Evolutionary conservation across 2,329 filamentous ascomycete species (phyloP).

Genomic region (Paraphoma chrysanthemicola): DNA sequence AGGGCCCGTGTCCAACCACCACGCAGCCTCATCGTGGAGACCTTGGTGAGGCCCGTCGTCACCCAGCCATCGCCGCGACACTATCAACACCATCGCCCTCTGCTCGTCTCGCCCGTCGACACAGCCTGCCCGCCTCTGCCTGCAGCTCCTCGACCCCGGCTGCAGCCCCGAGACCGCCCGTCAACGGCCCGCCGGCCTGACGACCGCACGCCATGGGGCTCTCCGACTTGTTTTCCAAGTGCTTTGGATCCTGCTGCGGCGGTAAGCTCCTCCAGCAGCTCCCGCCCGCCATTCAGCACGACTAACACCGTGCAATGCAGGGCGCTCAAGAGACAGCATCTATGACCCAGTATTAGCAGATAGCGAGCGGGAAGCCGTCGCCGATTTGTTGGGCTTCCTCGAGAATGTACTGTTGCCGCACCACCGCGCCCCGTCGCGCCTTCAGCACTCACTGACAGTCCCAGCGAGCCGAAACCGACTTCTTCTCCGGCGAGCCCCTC

Average conservation of each 20-base stretch:
- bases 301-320: constrained; percentile 39
- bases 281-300: constrained; percentile 3
- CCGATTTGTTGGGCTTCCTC: constrained; percentile 91
- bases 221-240: constrained; percentile 44
- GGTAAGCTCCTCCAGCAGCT: constrained; percentile 29
- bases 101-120: constrained; percentile 15
- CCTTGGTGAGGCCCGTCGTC: no score
- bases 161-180: constrained; percentile 15
- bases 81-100: constrained; percentile 11
- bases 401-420: constrained; percentile 87
- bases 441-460: constrained; percentile 45
- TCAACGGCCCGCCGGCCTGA: constrained; percentile 33
- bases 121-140: constrained; percentile 3
- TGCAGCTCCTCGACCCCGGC: constrained; percentile 6
- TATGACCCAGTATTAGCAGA: constrained; percentile 77
- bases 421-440: no score
- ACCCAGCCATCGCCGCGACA: constrained; percentile 8
- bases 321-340: constrained; percentile 56
- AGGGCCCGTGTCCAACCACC: no score
- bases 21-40: no score
- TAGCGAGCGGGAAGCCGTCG: constrained; percentile 95
- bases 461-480: constrained; percentile 94
- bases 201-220: constrained; percentile 45
- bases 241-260: constrained; percentile 48
- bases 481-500: constrained; percentile 95